phyloP scores from a whole-genome alignment of 2,329 filamentous ascomycete species.

The Capronia epimyces region DNA sequence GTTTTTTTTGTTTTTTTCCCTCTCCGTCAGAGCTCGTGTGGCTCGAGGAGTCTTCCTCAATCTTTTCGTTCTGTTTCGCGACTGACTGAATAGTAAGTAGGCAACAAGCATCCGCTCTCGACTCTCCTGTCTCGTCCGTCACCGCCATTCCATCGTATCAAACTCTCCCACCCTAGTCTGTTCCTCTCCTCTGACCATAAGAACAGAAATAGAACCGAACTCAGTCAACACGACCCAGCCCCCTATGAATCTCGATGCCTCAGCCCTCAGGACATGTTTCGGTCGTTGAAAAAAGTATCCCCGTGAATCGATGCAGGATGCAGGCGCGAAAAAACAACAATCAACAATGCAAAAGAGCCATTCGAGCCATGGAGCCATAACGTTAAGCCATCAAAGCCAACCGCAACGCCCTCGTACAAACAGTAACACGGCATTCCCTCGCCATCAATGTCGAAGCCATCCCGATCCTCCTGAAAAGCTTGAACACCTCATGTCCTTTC shows the following conservation, averaged over 20 bases:
- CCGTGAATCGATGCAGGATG: conserved; percentile 2
- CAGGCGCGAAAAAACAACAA: neutral
- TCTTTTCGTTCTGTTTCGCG: neutral
- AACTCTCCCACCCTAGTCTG: too few species aligned
- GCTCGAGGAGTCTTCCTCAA: too few species aligned
- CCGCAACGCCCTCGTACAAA: neutral
- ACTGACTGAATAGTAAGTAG: neutral
- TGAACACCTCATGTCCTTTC: neutral
- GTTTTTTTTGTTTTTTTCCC: neutral
- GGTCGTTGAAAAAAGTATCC: neutral
- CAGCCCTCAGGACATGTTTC: neutral
- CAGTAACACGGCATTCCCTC: neutral
- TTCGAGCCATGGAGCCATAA: neutral
- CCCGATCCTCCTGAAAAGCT: neutral
- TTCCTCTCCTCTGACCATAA: too few species aligned
- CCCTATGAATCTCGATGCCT: neutral
- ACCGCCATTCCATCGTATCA: too few species aligned
- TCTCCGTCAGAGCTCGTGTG: too few species aligned
- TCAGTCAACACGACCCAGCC: neutral
- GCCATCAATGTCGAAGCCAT: neutral
- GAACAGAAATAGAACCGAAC: too few species aligned
- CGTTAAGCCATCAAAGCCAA: neutral
- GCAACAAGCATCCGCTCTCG: too few species aligned
- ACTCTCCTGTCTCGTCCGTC: too few species aligned
- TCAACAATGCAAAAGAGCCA: conserved; percentile 1